Evolutionary conservation across 768 basidiomycete genomes (phyloP).

Genomic region (Boletus tomentosulus): DNA sequence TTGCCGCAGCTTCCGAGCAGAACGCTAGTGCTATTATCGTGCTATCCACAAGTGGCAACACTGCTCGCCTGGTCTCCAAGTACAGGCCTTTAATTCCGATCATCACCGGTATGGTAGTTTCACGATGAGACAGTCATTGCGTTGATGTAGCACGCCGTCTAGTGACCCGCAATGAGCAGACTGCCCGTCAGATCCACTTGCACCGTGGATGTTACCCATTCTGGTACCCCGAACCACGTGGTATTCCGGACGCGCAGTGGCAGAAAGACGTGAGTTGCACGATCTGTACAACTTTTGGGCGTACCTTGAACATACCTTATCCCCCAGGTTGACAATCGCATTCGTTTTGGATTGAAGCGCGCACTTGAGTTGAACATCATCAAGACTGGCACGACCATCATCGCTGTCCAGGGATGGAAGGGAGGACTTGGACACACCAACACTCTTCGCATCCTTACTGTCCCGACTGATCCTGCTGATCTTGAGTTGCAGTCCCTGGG

Average conservation of each 20-base stretch:
- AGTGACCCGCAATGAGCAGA: slow-evolving; percentile 97
- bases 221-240: slow-evolving; percentile 94
- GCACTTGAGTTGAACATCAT: slow-evolving; percentile 84
- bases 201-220: slow-evolving; percentile 97
- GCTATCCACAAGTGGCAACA: slow-evolving; percentile 94
- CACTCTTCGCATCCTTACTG: slow-evolving; percentile 78
- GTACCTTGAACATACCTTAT: slow-evolving; percentile 7
- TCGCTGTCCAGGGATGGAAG: slow-evolving; percentile 99
- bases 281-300: background rate
- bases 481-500: slow-evolving; percentile 66
- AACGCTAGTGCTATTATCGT: slow-evolving; percentile 93
- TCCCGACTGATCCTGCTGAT: slow-evolving; percentile 78
- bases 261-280: slow-evolving; percentile 79
- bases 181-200: slow-evolving; percentile 93
- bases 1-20: slow-evolving; percentile 93
- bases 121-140: background rate
- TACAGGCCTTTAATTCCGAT: slow-evolving; percentile 93
- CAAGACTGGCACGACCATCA: slow-evolving; percentile 80
- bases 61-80: slow-evolving; percentile 93
- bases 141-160: slow-evolving; percentile 2
- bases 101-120: slow-evolving; percentile 67
- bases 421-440: slow-evolving; percentile 96
- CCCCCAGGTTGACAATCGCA: slow-evolving; percentile 78
- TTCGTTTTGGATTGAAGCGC: slow-evolving; percentile 81
- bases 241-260: slow-evolving; percentile 86